Evolutionary conservation across 2,329 filamentous ascomycete species (phyloP).

Genomic region (Penicillium capsulatum): DNA sequence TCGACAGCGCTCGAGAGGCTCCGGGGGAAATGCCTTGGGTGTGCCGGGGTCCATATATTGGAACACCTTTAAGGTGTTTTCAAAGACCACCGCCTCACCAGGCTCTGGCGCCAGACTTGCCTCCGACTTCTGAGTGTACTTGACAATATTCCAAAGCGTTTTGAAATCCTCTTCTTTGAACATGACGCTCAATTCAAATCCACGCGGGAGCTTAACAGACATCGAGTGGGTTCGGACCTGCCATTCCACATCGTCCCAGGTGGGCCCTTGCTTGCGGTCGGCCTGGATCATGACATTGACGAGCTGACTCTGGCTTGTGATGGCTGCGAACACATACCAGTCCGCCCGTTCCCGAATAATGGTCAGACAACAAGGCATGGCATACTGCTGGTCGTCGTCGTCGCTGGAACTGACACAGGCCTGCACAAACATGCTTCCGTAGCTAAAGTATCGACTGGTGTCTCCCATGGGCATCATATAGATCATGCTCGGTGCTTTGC

Average conservation of each 20-base stretch:
- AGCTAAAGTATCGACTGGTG: conserved; percentile 68
- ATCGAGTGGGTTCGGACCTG: conserved; percentile 63
- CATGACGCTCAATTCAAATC: conserved; percentile 67
- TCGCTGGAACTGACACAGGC: conserved; percentile 66
- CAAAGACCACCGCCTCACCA: conserved; percentile 68
- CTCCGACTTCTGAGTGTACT: conserved; percentile 75
- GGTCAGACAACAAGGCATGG: conserved; percentile 71
- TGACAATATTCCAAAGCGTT: conserved; percentile 75
- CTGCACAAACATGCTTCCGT: conserved; percentile 71
- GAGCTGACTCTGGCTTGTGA: conserved; percentile 74
- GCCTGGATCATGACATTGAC: conserved; percentile 70
- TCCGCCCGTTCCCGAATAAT: conserved; percentile 67
- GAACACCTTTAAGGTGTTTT: conserved; percentile 66
- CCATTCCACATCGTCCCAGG: conserved; percentile 82
- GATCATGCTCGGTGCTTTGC: conserved; percentile 51
- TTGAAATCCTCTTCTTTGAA: conserved; percentile 74
- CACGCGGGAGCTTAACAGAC: conserved; percentile 67
- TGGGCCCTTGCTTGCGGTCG: conserved; percentile 63
- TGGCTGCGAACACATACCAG: conserved; percentile 64
- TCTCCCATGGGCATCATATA: conserved; percentile 76
- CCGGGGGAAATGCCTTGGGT: conserved; percentile 71
- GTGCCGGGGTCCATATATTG: conserved; percentile 74
- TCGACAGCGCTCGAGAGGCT: conserved; percentile 66
- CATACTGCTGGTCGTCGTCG: conserved; percentile 63
- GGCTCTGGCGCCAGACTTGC: conserved; percentile 62